A percentile compares a stretch with the other conserved stretches of the same genome.
These are phyloP conservation scores for Penicillium rolfsii DNA, from an alignment of 2,329 filamentous ascomycete species.

Conservation along the genomic window DNA sequence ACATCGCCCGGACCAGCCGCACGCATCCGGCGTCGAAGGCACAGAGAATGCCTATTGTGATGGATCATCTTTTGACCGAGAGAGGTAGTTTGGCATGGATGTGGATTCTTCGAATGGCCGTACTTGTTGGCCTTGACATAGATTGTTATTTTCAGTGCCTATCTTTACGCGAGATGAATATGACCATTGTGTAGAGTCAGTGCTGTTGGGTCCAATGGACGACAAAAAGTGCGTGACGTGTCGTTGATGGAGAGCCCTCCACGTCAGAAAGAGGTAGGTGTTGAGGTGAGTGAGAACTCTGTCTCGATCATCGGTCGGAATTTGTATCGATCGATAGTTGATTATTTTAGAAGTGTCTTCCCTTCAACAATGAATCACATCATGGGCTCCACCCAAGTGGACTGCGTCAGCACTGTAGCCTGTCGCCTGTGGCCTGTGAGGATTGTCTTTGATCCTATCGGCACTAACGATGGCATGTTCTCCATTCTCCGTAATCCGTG, in stretches of 20 bases:
- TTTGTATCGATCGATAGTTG: background rate
- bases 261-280: conserved; percentile 12
- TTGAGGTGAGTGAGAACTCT: too few relatives aligned
- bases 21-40: background rate
- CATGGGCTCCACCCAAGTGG: conserved; percentile 6
- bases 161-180: background rate
- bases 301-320: too few relatives aligned
- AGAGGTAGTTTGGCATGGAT: background rate
- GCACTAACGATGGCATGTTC: background rate
- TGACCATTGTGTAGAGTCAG: background rate
- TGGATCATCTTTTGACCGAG: background rate
- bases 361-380: background rate
- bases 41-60: background rate
- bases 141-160: too few relatives aligned
- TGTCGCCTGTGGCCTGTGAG: background rate
- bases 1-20: conserved; percentile 5
- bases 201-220: background rate
- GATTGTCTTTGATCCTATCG: background rate
- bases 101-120: background rate
- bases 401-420: conserved; percentile 1
- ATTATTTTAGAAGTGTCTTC: background rate
- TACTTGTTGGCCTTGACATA: background rate
- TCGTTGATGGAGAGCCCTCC: conserved; percentile 3
- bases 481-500: background rate
- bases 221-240: conserved; percentile 8